These are phyloP conservation scores for Colletotrichum sp. DNA, from an alignment of 2,329 filamentous ascomycete genomes.

Conservation along the genomic window DNA sequence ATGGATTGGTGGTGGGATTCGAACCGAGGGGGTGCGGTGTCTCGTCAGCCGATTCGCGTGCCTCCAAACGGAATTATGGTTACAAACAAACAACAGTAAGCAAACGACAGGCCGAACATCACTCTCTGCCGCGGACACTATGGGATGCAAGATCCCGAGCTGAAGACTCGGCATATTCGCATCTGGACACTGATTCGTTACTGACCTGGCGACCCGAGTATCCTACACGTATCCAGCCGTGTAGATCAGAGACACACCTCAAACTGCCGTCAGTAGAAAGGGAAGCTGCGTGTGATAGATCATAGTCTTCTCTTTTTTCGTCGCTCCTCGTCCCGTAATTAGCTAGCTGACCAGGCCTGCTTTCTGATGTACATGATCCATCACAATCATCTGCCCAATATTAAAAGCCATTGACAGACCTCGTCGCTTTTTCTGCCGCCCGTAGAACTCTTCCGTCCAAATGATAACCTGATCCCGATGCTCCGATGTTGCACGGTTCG, in stretches of 20 bases:
- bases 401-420: slow-evolving; percentile 11
- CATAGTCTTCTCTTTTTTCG: slow-evolving; percentile 9
- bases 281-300: slow-evolving; percentile 1
- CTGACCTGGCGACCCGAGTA: neutral
- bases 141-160: neutral
- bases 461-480: neutral
- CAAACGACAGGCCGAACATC: neutral
- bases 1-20: neutral
- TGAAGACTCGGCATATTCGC: neutral
- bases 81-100: neutral
- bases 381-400: slow-evolving; percentile 14
- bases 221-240: neutral
- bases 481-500: neutral
- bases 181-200: neutral
- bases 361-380: slow-evolving; percentile 19
- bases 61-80: neutral
- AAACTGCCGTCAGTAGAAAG: neutral
- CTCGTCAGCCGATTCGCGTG: slow-evolving; percentile 4
- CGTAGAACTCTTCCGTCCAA: neutral
- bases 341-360: slow-evolving; percentile 20
- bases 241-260: neutral
- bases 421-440: slow-evolving; percentile 3
- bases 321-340: slow-evolving; percentile 13
- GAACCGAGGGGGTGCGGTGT: neutral
- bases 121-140: neutral